Conservation (phyloP, 768 basidiomycete species). For the Lyophyllum shimeji region DNA sequence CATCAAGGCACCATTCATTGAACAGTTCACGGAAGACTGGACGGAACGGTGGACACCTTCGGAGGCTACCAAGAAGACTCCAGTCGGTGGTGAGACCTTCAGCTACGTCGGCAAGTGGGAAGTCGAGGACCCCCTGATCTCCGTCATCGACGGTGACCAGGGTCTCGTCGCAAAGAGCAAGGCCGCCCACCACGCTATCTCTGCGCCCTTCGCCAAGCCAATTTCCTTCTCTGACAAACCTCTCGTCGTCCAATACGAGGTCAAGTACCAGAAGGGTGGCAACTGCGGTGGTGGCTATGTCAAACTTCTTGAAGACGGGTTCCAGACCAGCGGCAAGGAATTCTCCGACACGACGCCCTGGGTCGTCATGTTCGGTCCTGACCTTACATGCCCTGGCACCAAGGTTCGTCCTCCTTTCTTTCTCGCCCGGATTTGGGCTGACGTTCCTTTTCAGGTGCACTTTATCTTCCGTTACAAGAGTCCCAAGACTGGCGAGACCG, state of each 20-base stretch:
- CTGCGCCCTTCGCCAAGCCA: constrained; percentile 78
- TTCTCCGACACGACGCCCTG: constrained; percentile 93
- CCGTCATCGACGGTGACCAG: constrained; percentile 80
- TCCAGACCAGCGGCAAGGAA: constrained; percentile 91
- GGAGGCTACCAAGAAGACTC: constrained; percentile 97
- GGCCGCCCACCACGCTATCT: constrained; percentile 98
- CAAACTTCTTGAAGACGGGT: constrained; percentile 92
- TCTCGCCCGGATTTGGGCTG: constrained; percentile 2
- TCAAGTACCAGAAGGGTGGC: constrained; percentile 98
- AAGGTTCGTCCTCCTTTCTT: constrained; percentile 51
- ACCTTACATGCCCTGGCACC: constrained; percentile 88
- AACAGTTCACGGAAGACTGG: constrained; percentile 96
- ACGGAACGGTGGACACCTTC: constrained; percentile 92
- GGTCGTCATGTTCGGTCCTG: constrained; percentile 98
- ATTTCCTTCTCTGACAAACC: constrained; percentile 83
- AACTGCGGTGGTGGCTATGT: constrained; percentile 99
- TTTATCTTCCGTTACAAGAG: constrained; percentile 99
- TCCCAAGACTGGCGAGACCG: constrained; percentile 87
- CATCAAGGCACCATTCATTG: constrained; percentile 88
- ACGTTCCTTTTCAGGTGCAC: constrained; percentile 62
- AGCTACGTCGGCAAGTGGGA: constrained; percentile 97
- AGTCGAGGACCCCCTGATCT: constrained; percentile 82
- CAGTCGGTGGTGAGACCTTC: constrained; percentile 93
- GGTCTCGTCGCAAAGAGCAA: constrained; percentile 96
- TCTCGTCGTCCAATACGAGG: constrained; percentile 96